These are phyloP conservation scores for Aspergillus cavernicola DNA, from an alignment of 495 filamentous ascomycete species.

Conservation along the genomic window DNA sequence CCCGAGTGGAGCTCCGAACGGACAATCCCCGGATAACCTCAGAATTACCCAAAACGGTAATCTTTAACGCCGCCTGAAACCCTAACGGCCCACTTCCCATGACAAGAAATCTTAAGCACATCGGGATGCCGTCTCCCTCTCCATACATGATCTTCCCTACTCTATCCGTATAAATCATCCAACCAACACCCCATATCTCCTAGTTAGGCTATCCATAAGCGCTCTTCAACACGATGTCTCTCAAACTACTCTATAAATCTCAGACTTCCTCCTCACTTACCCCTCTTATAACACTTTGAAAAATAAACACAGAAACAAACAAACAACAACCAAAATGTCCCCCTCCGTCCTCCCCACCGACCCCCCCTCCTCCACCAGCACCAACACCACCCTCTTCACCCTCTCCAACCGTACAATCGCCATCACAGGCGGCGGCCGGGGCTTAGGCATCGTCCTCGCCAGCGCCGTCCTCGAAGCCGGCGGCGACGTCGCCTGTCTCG, in stretches of 20 bases:
- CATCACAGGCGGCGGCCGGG: slow-evolving; percentile 68
- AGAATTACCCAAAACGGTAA: slow-evolving; percentile 3
- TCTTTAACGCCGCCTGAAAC: not conserved
- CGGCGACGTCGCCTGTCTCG: slow-evolving; percentile 59
- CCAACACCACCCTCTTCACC: slow-evolving; percentile 18
- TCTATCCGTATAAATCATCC: not conserved
- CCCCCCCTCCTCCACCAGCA: slow-evolving; percentile 4
- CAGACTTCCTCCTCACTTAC: not conserved
- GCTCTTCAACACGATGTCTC: not conserved
- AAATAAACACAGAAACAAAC: not conserved
- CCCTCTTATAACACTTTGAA: not conserved
- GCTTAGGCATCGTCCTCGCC: slow-evolving; percentile 57
- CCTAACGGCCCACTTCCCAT: slow-evolving; percentile 3
- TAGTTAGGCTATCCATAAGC: not conserved
- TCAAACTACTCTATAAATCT: not conserved
- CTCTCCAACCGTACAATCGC: slow-evolving; percentile 65
- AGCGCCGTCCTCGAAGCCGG: slow-evolving; percentile 69
- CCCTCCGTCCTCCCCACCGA: slow-evolving; percentile 25
- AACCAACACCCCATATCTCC: not conserved
- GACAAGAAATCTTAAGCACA: slow-evolving; percentile 1
- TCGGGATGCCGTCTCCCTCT: slow-evolving; percentile 5
- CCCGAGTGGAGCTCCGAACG: not conserved
- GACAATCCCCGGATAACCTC: not conserved
- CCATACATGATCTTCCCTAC: not conserved
- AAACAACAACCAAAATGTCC: slow-evolving; percentile 22